Base-by-base conservation (phyloP, 2,329 filamentous ascomycete species). In the Hypoxylon rubiginosum region DNA sequence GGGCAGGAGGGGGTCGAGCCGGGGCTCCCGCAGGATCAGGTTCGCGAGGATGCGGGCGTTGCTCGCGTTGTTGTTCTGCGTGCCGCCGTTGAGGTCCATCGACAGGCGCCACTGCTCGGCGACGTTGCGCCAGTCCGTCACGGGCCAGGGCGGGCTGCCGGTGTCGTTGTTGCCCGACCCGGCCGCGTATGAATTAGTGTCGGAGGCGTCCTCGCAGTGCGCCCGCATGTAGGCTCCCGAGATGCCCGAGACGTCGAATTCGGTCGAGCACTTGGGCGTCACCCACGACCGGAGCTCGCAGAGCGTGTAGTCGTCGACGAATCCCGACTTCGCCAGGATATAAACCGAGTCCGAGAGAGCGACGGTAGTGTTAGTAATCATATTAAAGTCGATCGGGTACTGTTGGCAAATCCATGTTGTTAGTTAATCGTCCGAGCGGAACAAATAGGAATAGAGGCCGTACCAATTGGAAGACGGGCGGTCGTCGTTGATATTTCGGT, bases 271-370 rank as follows among this genome's bases (percentile, higher is more conserved):
- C 11, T 85, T 80, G 0, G 89, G 83, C 0, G 90, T 88, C 1
- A 88, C 76, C 69, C 88, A 89, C 0, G 88, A 90, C 21, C 86
- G 85, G 13, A 94, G 76, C 45, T 90, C 83, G 74, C 92, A 96
- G 0, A 96, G 78, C 0, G 89, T 88, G 73, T 90, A 94, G 30
- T 87, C 82, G 0, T 72, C 75, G 6, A 77, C 75, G 4, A 28
- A 43, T 0, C 71, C 60, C 7, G 71, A 75, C 61, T 90, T 88
- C 1, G 84, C 87, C 1, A 96, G 82, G 0, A 94, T 68, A 73
- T 94, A 94, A 1, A 94, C 82, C 0, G 89, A 81, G 55, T 88
- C 83, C 1, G 82, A 59, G 32, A 32, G 51, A 48, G 73, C 80
- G 3, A 73, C 79, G 1, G 83, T 83, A 1, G 79, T 79, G 72